These are phyloP conservation scores for Globisporangium barbulae DNA, from an alignment of 352 stramenopile genomes.

Conservation along the genomic window DNA sequence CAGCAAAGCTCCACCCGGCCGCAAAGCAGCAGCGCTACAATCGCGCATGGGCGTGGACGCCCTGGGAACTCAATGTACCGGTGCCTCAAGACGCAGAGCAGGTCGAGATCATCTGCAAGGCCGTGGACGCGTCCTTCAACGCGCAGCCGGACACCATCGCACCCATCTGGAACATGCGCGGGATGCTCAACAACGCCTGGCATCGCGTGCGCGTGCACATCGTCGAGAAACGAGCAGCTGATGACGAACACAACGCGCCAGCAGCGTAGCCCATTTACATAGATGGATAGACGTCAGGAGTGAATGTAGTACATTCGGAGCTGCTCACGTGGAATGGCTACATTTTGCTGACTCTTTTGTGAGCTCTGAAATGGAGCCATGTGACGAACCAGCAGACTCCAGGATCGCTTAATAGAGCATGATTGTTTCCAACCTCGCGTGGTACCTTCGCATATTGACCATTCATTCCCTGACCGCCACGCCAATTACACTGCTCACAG, in stretches of 20 bases:
- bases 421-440: too few relatives aligned
- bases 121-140: slow-evolving; percentile 95
- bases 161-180: slow-evolving; percentile 97
- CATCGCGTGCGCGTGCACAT: slow-evolving; percentile 80
- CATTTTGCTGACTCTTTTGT: not conserved
- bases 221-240: slow-evolving; percentile 33
- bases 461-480: too few relatives aligned
- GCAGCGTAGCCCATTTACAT: slow-evolving; percentile 5
- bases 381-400: not conserved
- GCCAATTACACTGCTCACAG: too few relatives aligned
- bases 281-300: not conserved
- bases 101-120: slow-evolving; percentile 91
- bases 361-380: not conserved
- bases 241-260: slow-evolving; percentile 18
- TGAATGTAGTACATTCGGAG: not conserved
- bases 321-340: not conserved
- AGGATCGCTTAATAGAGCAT: not conserved
- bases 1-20: slow-evolving; percentile 77
- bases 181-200: slow-evolving; percentile 97
- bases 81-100: slow-evolving; percentile 75
- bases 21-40: slow-evolving; percentile 85
- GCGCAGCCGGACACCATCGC: slow-evolving; percentile 94
- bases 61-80: slow-evolving; percentile 92
- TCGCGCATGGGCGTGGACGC: slow-evolving; percentile 94
- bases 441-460: too few relatives aligned